Base-by-base conservation (phyloP, 2,329 filamentous ascomycete genomes). In the Hymenotorrendiella dingleyae region DNA sequence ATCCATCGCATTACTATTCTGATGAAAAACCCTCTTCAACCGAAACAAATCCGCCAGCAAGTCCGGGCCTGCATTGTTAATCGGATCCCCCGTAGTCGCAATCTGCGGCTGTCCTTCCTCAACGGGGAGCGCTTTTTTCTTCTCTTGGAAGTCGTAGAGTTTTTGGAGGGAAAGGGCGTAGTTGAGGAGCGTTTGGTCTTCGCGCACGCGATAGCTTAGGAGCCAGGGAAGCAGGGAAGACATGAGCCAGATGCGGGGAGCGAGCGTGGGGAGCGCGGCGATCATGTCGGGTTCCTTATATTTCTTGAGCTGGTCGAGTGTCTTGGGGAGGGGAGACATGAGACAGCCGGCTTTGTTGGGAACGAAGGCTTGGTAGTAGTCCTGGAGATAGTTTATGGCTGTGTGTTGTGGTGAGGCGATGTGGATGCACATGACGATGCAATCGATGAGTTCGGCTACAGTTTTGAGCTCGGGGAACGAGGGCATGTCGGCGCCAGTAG, bases 341-440 rank as follows among this genome's bases (percentile, higher is more conserved):
- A 36, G 34, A 4, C 17, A 19, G 5, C 17, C 14, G 3, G 22
- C 20, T 7, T 36, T 36, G 21, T 36, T 36, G n/a, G 34, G 34
- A 14, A 36, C 34, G 34, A 36, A 36, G 21, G 34, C 20, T 19
- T 21, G 34, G 34, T 36, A 36, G 21, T 36, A 36, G 7, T 36
- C 17, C 16, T 36, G 34, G 12, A 73, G 60, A 50, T 74, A 74
- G 55, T 74, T 74, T 48, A 74, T 64, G 5, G 71, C 65, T 3
- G 64, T 72, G 55, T 74, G 70, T 47, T 69, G 68, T 0, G 72
- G 69, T 2, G 68, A 62, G 5, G 71, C 71, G 36, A 72, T 68
- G 55, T 74, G 70, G 45, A 74, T 73, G 56, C 68, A 70, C 71
- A 74, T 73, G 17, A 68, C 72, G 20, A 72, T 55, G 4, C 65